These are phyloP conservation scores for Carex littledalei DNA, from an alignment of 176 grass and related monocot species.

Conservation along the genomic window DNA sequence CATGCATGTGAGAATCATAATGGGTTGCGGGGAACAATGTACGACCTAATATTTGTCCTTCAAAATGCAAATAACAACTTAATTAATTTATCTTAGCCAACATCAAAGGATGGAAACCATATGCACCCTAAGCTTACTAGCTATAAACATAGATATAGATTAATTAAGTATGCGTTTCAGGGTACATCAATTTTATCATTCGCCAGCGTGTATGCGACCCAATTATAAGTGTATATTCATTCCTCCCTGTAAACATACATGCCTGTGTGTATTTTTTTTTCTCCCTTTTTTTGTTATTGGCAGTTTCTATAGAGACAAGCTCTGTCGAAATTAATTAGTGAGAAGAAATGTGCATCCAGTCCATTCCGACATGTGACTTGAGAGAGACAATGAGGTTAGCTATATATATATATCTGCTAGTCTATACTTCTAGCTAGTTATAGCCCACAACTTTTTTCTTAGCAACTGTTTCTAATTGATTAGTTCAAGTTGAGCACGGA, in stretches of 20 bases:
- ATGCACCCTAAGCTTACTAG: constrained; percentile 6
- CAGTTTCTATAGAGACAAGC: background rate
- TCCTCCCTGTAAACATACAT: background rate
- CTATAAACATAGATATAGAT: background rate
- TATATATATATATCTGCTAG: too few relatives aligned
- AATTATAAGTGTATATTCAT: background rate
- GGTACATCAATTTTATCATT: constrained; percentile 10
- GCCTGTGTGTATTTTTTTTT: background rate
- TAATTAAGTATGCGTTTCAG: background rate
- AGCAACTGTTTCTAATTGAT: background rate
- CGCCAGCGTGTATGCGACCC: constrained; percentile 3
- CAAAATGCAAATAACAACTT: background rate
- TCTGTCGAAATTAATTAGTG: background rate
- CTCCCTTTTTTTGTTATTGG: background rate
- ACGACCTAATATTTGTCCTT: background rate
- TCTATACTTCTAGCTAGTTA: too few relatives aligned
- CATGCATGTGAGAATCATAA: constrained; percentile 31
- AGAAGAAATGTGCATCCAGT: background rate
- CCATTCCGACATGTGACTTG: background rate
- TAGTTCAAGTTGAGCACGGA: background rate
- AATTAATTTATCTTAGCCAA: constrained; percentile 10
- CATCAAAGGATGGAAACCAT: constrained; percentile 29
- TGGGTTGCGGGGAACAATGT: background rate
- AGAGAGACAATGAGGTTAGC: background rate
- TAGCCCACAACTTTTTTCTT: background rate